Evolutionary conservation across 139 green algal species (phyloP), one percentile per base, ranked within the genome.

Genomic region (Tetradesmus obliquus): DNA sequence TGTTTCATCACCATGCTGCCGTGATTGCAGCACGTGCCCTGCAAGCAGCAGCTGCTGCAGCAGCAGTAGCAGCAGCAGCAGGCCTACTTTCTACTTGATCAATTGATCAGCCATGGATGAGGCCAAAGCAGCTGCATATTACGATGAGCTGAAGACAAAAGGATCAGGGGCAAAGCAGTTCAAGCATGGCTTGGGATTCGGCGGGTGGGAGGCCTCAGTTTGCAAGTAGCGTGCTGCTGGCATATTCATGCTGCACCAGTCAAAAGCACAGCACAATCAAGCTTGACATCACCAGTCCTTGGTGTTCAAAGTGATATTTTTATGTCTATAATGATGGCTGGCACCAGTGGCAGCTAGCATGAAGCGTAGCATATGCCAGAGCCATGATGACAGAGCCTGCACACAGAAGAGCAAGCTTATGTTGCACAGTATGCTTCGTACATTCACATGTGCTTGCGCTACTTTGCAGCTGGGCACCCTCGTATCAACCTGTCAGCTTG

Each of bases 171-270:
- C 93, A 13, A 82, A 89, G 22, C 57, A 60, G 22, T 88, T 85
- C 62, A 94, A 94, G 79, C 88, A 94, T 45, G 93, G 93, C 7
- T 62, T 95, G 9, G 93, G 93, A 45, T 95, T 95, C 69, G 62
- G 88, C 90, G 87, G 86, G 92, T 93, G 74, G 69, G 92, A 12
- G 5, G 66, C 13, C 12, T 19, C 19, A 22, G 32, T 45, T 45
- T 45, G 32, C 32, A 45, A 45, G 32, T 45, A 45, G 32, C 32
- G 32, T 45, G 32, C 32, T 45, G 32, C 32, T 45, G 32, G 32
- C 32, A 45, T 45, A 45, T 45, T 45, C 62, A 20, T 60, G 54
- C 12, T 55, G 82, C n/a, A 55, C 12, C 22, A 55, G 3, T 51
- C 79, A 55, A 84, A 45, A 45, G 32, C 32, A 45, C 32, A 45